Evolutionary conservation across 208 protist species (phyloP).

Genomic region (Spongospora subterranea): DNA sequence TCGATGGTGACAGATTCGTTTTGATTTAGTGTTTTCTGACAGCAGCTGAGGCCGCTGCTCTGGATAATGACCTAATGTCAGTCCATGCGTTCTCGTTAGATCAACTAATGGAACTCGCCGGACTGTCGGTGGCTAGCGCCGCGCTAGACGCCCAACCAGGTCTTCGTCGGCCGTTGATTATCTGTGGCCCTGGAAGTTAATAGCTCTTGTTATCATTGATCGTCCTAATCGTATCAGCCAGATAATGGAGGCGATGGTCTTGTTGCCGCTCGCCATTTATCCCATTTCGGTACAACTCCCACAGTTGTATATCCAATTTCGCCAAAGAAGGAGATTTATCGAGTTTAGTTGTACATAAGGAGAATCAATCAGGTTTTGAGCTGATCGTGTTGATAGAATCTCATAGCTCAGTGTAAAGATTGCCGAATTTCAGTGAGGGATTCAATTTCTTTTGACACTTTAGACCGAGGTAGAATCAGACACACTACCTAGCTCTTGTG

Average conservation of each 20-base stretch:
- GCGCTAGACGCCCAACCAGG: background rate
- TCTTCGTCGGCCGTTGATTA: background rate
- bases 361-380: background rate
- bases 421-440: background rate
- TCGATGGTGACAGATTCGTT: too few relatives aligned
- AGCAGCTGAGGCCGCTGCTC: background rate
- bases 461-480: constrained; percentile 1
- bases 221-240: background rate
- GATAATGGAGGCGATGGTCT: constrained; percentile 44
- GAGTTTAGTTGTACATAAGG: background rate
- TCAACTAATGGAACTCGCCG: constrained; percentile 53
- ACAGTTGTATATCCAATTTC: constrained; percentile 39
- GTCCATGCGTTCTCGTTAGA: constrained; percentile 53
- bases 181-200: constrained; percentile 31
- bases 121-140: background rate
- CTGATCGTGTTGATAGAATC: background rate
- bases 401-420: constrained; percentile 41
- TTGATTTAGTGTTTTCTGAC: background rate
- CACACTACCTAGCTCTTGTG: too few relatives aligned
- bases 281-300: background rate
- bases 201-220: background rate
- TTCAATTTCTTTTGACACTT: background rate
- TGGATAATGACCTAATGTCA: constrained; percentile 17
- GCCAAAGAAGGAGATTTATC: constrained; percentile 34
- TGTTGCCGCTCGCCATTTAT: constrained; percentile 3